phyloP scores from a whole-genome alignment of 2,329 filamentous ascomycete species.

The Fusarium sp. region DNA sequence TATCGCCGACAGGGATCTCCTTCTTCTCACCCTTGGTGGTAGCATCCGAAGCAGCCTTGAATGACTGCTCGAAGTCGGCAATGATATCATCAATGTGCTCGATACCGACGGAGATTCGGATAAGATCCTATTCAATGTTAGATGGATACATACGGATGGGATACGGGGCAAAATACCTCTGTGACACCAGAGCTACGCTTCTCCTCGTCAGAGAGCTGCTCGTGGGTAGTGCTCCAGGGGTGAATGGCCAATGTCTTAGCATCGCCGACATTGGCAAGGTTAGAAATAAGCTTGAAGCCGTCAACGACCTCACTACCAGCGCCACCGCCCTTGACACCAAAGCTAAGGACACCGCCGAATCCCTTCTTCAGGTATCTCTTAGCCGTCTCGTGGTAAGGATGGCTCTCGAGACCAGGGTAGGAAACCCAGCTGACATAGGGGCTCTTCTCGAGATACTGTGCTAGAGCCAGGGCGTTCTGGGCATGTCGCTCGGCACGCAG shows the following conservation, averaged over 20 bases:
- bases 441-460: constrained; percentile 84
- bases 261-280: constrained; percentile 95
- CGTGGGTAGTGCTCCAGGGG: constrained; percentile 94
- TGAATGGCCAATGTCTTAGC: constrained; percentile 95
- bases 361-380: constrained; percentile 89
- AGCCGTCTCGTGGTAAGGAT: constrained; percentile 80
- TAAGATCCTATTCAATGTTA: constrained; percentile 71
- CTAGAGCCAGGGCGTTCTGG: constrained; percentile 82
- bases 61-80: constrained; percentile 92
- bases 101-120: constrained; percentile 93
- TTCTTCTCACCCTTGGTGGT: constrained; percentile 49
- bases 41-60: constrained; percentile 68
- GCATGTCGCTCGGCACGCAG: constrained; percentile 88
- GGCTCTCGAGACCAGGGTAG: constrained; percentile 87
- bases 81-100: constrained; percentile 99
- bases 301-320: constrained; percentile 90
- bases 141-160: background rate
- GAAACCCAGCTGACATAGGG: constrained; percentile 91
- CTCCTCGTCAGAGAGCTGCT: constrained; percentile 88
- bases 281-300: constrained; percentile 93
- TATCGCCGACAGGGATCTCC: constrained; percentile 40
- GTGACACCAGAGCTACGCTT: constrained; percentile 84
- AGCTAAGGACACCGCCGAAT: constrained; percentile 90
- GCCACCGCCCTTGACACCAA: constrained; percentile 91
- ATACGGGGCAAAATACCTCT: constrained; percentile 60